A percentile compares a stretch with the other conserved stretches of the same genome.
Evolutionary conservation across 2,329 filamentous ascomycete genomes (phyloP).

Genomic region (Colletotrichum higginsianum): DNA sequence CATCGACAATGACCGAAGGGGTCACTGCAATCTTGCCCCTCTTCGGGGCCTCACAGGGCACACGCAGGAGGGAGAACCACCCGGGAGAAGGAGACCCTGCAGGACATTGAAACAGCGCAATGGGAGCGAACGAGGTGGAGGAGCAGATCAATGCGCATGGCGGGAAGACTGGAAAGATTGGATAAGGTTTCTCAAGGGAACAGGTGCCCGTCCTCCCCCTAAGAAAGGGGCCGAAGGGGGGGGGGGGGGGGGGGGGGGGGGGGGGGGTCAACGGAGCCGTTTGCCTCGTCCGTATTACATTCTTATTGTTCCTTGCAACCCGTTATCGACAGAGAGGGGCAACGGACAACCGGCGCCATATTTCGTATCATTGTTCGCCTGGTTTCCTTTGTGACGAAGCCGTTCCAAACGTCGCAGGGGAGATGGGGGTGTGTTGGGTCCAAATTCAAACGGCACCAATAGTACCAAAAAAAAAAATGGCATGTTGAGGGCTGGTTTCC

Average conservation of each 20-base stretch:
- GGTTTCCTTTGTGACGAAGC: neutral
- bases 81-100: neutral
- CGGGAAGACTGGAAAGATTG: neutral
- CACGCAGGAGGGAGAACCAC: no score
- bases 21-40: neutral
- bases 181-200: neutral
- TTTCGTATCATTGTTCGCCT: neutral
- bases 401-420: neutral
- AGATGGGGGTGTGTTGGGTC: neutral
- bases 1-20: neutral
- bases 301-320: neutral
- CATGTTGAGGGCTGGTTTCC: neutral
- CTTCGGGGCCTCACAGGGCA: no score
- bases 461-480: no score
- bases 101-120: slow-evolving; percentile 27
- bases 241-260: no score
- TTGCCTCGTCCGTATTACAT: neutral
- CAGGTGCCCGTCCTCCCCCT: no score
- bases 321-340: neutral
- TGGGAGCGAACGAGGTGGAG: slow-evolving; percentile 7
- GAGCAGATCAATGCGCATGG: slow-evolving; percentile 16
- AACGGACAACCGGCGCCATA: neutral
- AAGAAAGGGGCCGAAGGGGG: neutral
- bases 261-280: neutral
- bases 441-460: neutral